phyloP scores from a whole-genome alignment of 1,284 basidiomycete genomes.

The Phellopilus nigrolimitatus region DNA sequence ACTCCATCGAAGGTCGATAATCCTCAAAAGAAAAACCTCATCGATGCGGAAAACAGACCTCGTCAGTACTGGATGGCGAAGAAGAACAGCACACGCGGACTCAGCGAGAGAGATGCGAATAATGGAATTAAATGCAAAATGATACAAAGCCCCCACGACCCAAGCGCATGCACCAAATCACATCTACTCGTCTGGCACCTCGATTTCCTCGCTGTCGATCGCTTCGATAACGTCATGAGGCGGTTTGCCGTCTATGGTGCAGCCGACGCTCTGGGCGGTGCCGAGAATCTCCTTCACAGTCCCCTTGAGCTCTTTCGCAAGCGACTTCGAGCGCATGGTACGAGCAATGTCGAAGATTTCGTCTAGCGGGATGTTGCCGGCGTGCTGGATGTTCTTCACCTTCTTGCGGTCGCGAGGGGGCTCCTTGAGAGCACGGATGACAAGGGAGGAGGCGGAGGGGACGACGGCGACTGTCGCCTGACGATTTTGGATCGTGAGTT shows the following conservation, averaged over 20 bases:
- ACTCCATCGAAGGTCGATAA: too few species aligned
- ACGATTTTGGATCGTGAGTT: conserved; percentile 99
- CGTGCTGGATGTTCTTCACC: conserved; percentile 99
- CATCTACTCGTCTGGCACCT: conserved; percentile 88
- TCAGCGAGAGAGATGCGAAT: conserved; percentile 11
- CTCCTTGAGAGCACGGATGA: conserved; percentile 99
- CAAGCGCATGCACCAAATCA: background rate
- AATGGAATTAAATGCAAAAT: conserved; percentile 12
- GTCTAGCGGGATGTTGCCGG: conserved; percentile 92
- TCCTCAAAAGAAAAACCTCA: too few species aligned
- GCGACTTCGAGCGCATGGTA: conserved; percentile 94
- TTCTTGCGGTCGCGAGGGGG: conserved; percentile 99
- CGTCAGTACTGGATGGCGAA: too few species aligned
- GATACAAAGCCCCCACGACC: conserved; percentile 8
- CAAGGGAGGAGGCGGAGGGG: conserved; percentile 95
- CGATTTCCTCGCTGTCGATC: conserved; percentile 93
- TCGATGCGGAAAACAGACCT: too few species aligned
- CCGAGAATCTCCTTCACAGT: conserved; percentile 94
- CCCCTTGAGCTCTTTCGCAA: conserved; percentile 88
- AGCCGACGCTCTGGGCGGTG: conserved; percentile 92
- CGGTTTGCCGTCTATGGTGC: conserved; percentile 92
- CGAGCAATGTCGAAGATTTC: conserved; percentile 95
- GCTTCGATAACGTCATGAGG: conserved; percentile 95
- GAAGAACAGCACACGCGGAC: background rate
- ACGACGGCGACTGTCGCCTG: conserved; percentile 97